Conservation (phyloP, 2,329 filamentous ascomycete species). For the Ascochyta fabae region DNA sequence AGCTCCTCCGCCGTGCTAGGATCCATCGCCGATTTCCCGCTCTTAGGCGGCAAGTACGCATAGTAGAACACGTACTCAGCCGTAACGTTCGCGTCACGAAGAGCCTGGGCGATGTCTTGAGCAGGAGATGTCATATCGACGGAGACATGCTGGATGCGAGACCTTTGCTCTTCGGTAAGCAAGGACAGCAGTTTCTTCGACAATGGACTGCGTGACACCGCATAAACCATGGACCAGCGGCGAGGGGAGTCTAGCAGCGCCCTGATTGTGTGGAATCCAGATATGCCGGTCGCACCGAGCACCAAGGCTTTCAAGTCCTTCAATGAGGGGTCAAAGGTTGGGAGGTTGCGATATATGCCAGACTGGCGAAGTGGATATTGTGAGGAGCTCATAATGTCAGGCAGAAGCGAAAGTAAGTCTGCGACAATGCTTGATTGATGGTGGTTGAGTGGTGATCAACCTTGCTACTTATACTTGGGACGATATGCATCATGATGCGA, state of each 20-base stretch:
- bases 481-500: neutral
- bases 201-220: constrained; percentile 11
- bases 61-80: constrained; percentile 24
- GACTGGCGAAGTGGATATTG: constrained; percentile 17
- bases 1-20: constrained; percentile 11
- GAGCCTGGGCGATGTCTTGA: constrained; percentile 11
- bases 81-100: neutral
- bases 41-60: constrained; percentile 19
- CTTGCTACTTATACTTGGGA: neutral
- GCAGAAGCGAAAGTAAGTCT: neutral
- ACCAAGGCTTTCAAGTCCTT: constrained; percentile 20
- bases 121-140: constrained; percentile 14
- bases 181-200: constrained; percentile 9
- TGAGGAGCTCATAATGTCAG: constrained; percentile 12
- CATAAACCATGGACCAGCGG: constrained; percentile 21
- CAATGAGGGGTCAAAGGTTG: constrained; percentile 12
- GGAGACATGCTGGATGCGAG: constrained; percentile 20
- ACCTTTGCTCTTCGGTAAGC: constrained; percentile 12
- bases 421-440: neutral
- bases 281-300: constrained; percentile 21
- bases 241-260: constrained; percentile 13
- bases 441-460: neutral
- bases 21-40: constrained; percentile 11
- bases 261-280: constrained; percentile 18
- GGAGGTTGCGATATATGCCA: constrained; percentile 22